These are phyloP conservation scores for Saccharomycopsis sp. DNA, from an alignment of 805 yeast genomes.

Conservation along the genomic window DNA sequence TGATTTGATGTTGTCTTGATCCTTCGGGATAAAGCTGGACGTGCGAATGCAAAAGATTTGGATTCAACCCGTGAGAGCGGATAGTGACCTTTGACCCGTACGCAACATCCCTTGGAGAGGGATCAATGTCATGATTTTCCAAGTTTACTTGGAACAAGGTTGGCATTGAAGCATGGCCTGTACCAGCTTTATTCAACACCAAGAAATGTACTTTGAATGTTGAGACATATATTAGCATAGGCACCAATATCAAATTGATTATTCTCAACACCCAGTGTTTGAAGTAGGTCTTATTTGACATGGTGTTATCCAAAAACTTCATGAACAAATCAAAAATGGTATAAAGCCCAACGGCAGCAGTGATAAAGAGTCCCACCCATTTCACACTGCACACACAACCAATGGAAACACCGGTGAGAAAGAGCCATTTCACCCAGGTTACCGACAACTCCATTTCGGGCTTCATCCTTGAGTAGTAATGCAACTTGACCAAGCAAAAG, in stretches of 20 bases:
- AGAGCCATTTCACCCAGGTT: conserved; percentile 46
- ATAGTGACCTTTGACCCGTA: conserved; percentile 55
- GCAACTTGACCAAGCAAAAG: conserved; percentile 47
- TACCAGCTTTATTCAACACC: conserved; percentile 69
- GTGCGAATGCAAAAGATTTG: conserved; percentile 82
- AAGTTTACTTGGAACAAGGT: conserved; percentile 85
- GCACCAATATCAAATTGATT: conserved; percentile 57
- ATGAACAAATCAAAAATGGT: conserved; percentile 41
- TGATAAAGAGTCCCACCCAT: conserved; percentile 75
- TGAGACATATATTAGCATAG: conserved; percentile 56
- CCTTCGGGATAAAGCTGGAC: conserved; percentile 82
- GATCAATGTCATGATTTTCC: conserved; percentile 51
- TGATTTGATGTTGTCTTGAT: conserved; percentile 87
- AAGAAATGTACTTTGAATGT: conserved; percentile 78
- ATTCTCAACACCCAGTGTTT: conserved; percentile 70
- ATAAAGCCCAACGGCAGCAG: conserved; percentile 51
- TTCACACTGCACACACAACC: conserved; percentile 82
- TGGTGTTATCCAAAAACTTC: conserved; percentile 21
- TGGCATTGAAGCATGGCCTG: conserved; percentile 89
- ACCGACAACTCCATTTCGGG: conserved; percentile 35
- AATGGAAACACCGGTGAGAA: conserved; percentile 53
- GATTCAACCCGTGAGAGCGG: conserved; percentile 61
- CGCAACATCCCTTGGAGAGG: conserved; percentile 61
- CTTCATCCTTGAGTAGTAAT: conserved; percentile 24
- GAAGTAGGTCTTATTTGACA: conserved; percentile 30